Evolutionary conservation across 345 rosid genomes (phyloP).

Genomic region (Salix brachista): DNA sequence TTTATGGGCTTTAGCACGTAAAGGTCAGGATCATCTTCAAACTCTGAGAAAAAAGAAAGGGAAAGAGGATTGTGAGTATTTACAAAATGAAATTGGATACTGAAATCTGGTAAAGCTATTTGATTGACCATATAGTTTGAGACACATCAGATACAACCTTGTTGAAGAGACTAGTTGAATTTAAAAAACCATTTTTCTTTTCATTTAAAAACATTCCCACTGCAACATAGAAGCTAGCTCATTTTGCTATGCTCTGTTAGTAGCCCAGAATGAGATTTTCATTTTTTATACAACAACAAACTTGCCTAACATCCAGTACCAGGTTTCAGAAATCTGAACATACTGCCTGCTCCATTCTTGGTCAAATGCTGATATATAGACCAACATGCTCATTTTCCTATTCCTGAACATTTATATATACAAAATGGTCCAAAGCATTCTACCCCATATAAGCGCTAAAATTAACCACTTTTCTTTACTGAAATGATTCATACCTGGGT

Average conservation of each 20-base stretch:
- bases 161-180: not conserved
- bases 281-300: not conserved
- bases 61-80: not conserved
- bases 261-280: not conserved
- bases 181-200: not conserved
- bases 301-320: not conserved
- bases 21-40: slow-evolving; percentile 97
- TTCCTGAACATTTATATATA: not conserved
- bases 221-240: not conserved
- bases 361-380: not conserved
- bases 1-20: slow-evolving; percentile 80
- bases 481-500: slow-evolving; percentile 54
- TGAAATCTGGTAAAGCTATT: not conserved
- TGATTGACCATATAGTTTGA: not conserved
- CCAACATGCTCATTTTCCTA: not conserved
- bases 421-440: not conserved
- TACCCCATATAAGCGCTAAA: not conserved
- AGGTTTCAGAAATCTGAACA: not conserved
- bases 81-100: not conserved
- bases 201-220: not conserved
- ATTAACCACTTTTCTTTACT: not conserved
- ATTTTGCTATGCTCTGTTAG: not conserved
- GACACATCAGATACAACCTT: not conserved
- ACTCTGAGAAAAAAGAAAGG: slow-evolving; percentile 40
- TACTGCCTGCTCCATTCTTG: not conserved